Evolutionary conservation across 257 asterid genomes (phyloP).

Genomic region (Paulownia fortunei): DNA sequence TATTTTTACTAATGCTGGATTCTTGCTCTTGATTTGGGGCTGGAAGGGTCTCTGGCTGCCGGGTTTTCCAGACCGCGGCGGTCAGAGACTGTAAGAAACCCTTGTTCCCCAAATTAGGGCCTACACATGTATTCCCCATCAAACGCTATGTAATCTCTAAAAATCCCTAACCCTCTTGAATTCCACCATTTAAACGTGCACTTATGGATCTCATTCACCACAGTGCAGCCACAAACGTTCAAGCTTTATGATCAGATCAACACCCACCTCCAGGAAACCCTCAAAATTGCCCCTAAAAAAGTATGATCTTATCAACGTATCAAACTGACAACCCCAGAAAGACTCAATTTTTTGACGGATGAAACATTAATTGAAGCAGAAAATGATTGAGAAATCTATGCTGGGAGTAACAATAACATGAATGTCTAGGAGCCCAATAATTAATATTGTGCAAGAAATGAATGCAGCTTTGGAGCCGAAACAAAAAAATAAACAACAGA

Average conservation of each 20-base stretch:
- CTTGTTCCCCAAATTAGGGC: slow-evolving; percentile 62
- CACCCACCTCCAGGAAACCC: slow-evolving; percentile 24
- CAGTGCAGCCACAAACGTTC: slow-evolving; percentile 7
- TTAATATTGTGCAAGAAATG: neutral
- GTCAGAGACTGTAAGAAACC: slow-evolving; percentile 66
- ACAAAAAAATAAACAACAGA: neutral
- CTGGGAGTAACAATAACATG: neutral
- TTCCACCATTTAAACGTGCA: slow-evolving; percentile 26
- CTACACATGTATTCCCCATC: slow-evolving; percentile 71
- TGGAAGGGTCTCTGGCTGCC: slow-evolving; percentile 43
- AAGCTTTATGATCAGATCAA: slow-evolving; percentile 19
- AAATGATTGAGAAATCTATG: neutral
- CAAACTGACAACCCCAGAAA: slow-evolving; percentile 16
- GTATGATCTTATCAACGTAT: neutral
- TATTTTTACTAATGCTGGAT: slow-evolving; percentile 28
- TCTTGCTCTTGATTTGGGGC: slow-evolving; percentile 45
- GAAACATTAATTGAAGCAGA: slow-evolving; percentile 14
- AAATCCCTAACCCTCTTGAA: slow-evolving; percentile 40
- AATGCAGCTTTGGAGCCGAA: slow-evolving; percentile 4
- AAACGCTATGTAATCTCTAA: slow-evolving; percentile 21
- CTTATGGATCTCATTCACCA: slow-evolving; percentile 38
- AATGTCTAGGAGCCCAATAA: neutral
- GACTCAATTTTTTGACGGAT: neutral
- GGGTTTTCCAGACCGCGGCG: slow-evolving; percentile 62
- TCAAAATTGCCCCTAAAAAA: neutral